phyloP scores from a whole-genome alignment of 495 filamentous ascomycete genomes.

The Usnea hakonensis region DNA sequence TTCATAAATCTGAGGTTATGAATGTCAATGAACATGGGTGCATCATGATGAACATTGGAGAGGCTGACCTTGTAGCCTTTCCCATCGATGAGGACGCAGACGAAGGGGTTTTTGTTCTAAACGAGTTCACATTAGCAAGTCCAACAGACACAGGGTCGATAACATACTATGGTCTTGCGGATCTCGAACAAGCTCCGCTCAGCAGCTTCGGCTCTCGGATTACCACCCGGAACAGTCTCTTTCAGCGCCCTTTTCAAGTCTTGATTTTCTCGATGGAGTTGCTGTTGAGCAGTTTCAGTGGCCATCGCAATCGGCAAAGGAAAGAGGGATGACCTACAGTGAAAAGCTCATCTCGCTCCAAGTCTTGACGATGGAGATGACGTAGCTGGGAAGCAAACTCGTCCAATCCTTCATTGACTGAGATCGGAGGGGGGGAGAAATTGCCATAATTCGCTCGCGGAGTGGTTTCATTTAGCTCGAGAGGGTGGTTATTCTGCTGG shows the following conservation, averaged over 20 bases:
- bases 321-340: background rate
- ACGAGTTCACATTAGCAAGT: background rate
- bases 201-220: slow-evolving; percentile 1
- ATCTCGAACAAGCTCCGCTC: slow-evolving; percentile 1
- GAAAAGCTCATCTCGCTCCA: slow-evolving; percentile 1
- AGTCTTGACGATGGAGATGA: background rate
- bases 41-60: background rate
- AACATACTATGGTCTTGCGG: background rate
- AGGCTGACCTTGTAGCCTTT: slow-evolving; percentile 46
- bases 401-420: background rate
- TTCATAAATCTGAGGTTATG: slow-evolving; percentile 42
- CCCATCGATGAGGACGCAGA: slow-evolving; percentile 53
- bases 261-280: background rate
- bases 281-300: background rate
- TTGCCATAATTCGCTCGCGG: background rate
- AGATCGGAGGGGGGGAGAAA: too few relatives aligned
- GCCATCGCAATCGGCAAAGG: background rate
- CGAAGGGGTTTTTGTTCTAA: slow-evolving; percentile 51
- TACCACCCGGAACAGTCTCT: background rate
- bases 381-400: background rate
- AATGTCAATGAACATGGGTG: background rate
- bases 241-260: background rate
- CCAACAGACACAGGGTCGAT: background rate
- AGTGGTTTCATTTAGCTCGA: background rate
- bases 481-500: background rate